Evolutionary conservation across 2,329 filamentous ascomycete species (phyloP), one percentile per base, ranked within the genome.

Genomic region (Sordariomycetes sp.): DNA sequence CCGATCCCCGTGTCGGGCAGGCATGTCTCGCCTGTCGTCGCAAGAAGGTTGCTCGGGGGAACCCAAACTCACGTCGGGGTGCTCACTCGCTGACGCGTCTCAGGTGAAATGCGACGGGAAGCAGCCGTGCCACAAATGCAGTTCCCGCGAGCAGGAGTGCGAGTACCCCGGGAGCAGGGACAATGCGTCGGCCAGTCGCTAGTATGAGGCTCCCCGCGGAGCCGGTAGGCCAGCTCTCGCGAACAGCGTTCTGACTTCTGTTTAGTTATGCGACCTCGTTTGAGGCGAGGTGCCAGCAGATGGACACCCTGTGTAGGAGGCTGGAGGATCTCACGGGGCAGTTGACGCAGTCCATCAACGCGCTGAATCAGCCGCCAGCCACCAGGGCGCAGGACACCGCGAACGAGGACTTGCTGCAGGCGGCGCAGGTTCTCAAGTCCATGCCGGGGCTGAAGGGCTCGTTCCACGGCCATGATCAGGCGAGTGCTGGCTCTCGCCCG

Each of bases 81-180:
- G 8, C 28, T 32, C 52, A 15, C 34, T 56, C 34, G 50, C n/a
- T 15, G 35, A n/a, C 39, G n/a, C 7, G 24, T 54, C 28, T 10
- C 28, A 65, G 64, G 60, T 65, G 15, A 65, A 65, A 58, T 65
- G 64, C 48, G 63, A 65, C 25, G 64, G 64, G 13, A 62, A 63
- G 24, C 56, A 61, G n/a, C 62, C 63, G 2, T 65, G 64, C 53
- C 58, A 62, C 53, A 65, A 63, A 7, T 65, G 64, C 53, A 61
- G 57, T 54, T 64, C 62, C 1, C 61, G 64, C 2, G 60, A 60
- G 3, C 59, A 61, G 22, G 5, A 52, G 0, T 65, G 64, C 53
- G 61, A 62, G 39, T 64, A 62, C 22, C 62, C 63, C 1, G 62
- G 57, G 17, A 58, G 56, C 50, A 62, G 62, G 25, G 62, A 65